Evolutionary conservation across 441 rosid genomes (phyloP).

Genomic region (Biscutella auriculata): DNA sequence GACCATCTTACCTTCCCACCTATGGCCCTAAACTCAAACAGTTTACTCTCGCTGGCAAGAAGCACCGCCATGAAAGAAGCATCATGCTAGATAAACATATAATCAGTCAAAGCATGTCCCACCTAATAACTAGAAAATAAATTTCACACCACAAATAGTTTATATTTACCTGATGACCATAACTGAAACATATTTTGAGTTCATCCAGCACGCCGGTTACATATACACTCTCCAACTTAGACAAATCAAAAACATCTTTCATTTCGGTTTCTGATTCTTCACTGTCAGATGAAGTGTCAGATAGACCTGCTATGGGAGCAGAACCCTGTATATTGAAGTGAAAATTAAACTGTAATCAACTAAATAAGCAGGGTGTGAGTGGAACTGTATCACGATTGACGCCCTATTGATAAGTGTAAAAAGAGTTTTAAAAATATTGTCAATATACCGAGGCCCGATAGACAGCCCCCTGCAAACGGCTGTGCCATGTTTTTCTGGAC

Average conservation of each 20-base stretch:
- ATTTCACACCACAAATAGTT: slow-evolving; percentile 8
- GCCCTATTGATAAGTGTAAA: background rate
- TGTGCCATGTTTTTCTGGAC: slow-evolving; percentile 70
- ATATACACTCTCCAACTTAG: slow-evolving; percentile 53
- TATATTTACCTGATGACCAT: slow-evolving; percentile 47
- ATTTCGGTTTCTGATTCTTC: slow-evolving; percentile 65
- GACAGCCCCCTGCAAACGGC: slow-evolving; percentile 81
- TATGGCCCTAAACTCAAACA: slow-evolving; percentile 82
- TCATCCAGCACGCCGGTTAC: slow-evolving; percentile 90
- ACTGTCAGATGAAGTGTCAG: slow-evolving; percentile 81
- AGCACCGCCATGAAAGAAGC: slow-evolving; percentile 61
- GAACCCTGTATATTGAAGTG: slow-evolving; percentile 43
- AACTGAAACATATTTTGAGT: slow-evolving; percentile 69
- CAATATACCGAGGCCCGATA: slow-evolving; percentile 77
- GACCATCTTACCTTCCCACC: slow-evolving; percentile 77
- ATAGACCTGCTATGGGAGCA: slow-evolving; percentile 71
- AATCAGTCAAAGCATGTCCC: slow-evolving; percentile 23
- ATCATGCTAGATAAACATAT: slow-evolving; percentile 39
- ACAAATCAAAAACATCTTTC: slow-evolving; percentile 30
- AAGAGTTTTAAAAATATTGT: background rate
- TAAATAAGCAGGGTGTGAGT: background rate
- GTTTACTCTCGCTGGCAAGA: slow-evolving; percentile 63
- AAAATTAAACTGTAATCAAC: background rate
- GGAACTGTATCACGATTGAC: background rate
- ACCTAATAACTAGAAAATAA: slow-evolving; percentile 12